Evolutionary conservation across 1,284 basidiomycete genomes (phyloP).

Genomic region (Amylostereum areolatum): DNA sequence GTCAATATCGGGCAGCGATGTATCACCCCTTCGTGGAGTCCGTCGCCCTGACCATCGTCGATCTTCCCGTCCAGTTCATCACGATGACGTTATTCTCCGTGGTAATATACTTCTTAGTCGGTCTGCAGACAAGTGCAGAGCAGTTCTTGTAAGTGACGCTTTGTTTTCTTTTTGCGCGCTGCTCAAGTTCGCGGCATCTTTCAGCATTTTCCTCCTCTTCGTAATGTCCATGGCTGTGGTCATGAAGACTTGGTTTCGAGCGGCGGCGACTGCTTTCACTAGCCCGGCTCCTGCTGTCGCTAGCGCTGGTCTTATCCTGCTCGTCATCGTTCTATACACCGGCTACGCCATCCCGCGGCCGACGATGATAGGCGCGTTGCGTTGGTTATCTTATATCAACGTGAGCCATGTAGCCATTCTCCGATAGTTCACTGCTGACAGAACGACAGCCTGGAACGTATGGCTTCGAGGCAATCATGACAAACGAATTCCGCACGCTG

Average conservation of each 20-base stretch:
- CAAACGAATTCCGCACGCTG: slow-evolving; percentile 79
- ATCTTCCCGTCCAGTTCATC: slow-evolving; percentile 57
- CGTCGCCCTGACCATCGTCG: slow-evolving; percentile 65
- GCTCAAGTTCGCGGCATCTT: no score
- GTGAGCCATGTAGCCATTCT: slow-evolving; percentile 33
- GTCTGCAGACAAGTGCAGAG: slow-evolving; percentile 42
- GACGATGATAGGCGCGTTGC: slow-evolving; percentile 83
- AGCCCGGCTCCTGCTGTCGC: no score
- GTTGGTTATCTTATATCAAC: slow-evolving; percentile 80
- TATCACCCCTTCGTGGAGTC: slow-evolving; percentile 66
- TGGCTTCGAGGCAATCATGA: slow-evolving; percentile 72
- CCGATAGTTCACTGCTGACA: no score
- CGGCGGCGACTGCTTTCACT: slow-evolving; percentile 32
- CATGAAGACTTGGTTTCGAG: slow-evolving; percentile 31
- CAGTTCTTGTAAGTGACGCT: slow-evolving; percentile 54
- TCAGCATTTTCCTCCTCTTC: no score
- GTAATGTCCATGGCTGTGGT: slow-evolving; percentile 19
- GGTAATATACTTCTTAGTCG: slow-evolving; percentile 63
- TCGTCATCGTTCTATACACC: slow-evolving; percentile 49
- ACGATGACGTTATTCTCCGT: slow-evolving; percentile 46
- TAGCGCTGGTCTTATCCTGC: slow-evolving; percentile 23
- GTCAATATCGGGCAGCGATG: slow-evolving; percentile 52
- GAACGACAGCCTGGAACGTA: slow-evolving; percentile 29
- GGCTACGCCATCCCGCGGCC: slow-evolving; percentile 71
- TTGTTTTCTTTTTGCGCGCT: slow-evolving; percentile 9